Evolutionary conservation across 2,329 filamentous ascomycete genomes (phyloP), one percentile per base, ranked within the genome.

Genomic region (Aspergillus hiratsukae): DNA sequence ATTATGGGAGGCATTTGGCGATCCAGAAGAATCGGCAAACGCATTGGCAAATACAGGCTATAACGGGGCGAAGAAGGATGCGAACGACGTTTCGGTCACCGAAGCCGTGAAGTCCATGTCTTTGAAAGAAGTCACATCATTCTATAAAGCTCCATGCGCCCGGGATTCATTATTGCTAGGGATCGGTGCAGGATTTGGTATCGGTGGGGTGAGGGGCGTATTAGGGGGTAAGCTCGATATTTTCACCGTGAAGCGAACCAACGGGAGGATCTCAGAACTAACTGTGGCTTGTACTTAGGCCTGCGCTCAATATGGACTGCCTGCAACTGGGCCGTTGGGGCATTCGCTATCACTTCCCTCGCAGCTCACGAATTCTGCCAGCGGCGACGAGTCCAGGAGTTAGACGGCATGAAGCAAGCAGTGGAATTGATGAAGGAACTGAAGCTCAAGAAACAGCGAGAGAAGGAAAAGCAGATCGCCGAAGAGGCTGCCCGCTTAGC

Each of bases 341-440:
- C 85, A 37, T 96, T 94, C 71, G 79, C 87, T 25, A 70, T 88
- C 21, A 83, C 83, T 6, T 87, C 88, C n/a, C 78, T 88, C 49
- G 81, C 82, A 29, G 87, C 87, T 51, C 94, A 91, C 75, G 90
- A 97, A 75, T 91, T 88, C 68, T 97, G 93, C 76, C 86, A 91
- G 68, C 87, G 86, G 63, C 82, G 83, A 59, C 82, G 91, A 57
- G 80, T 83, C 49, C 81, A 87, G 58, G 93, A 97, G 75, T 84
- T 87, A 65, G 84, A 87, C 59, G 88, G 90, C 60, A 93, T 99
- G 86, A 88, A 89, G 72, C 81, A 91, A 62, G 89, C 89, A 3
- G 87, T 96, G 54, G 90, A 96, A 69, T 84, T 94, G 57, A 87
- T 93, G 72, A 86, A 88, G 68, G 80, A 83, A 65, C 86, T 91